Evolutionary conservation across 805 yeast species (phyloP).

Genomic region (Nakazawaea pomicola): DNA sequence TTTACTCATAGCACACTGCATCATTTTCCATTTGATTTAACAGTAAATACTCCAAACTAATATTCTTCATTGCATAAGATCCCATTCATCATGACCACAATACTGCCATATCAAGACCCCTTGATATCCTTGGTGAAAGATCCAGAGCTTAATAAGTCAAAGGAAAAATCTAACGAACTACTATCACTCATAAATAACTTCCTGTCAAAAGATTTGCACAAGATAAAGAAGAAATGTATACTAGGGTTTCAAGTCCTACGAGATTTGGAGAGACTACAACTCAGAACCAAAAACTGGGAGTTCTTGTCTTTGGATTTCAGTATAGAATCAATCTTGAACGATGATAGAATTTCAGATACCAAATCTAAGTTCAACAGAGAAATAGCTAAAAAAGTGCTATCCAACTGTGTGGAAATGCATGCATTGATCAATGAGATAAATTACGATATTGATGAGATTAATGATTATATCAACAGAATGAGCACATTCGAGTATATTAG

Average conservation of each 20-base stretch:
- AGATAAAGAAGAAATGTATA: slow-evolving; percentile 43
- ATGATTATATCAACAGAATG: slow-evolving; percentile 34
- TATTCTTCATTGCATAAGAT: slow-evolving; percentile 14
- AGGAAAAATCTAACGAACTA: slow-evolving; percentile 35
- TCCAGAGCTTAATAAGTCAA: slow-evolving; percentile 38
- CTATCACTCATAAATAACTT: slow-evolving; percentile 38
- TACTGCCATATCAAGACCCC: slow-evolving; percentile 40
- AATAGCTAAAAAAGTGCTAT: slow-evolving; percentile 49
- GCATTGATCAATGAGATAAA: slow-evolving; percentile 35
- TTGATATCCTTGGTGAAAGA: slow-evolving; percentile 42
- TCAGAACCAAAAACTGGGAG: slow-evolving; percentile 48
- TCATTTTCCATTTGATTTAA: too few relatives aligned
- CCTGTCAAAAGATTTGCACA: slow-evolving; percentile 33
- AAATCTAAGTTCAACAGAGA: slow-evolving; percentile 46
- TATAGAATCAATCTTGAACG: slow-evolving; percentile 25
- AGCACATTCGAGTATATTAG: slow-evolving; percentile 43
- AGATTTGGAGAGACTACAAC: slow-evolving; percentile 44
- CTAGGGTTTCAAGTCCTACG: slow-evolving; percentile 41
- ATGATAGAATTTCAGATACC: slow-evolving; percentile 19
- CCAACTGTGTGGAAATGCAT: slow-evolving; percentile 44
- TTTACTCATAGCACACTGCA: too few relatives aligned
- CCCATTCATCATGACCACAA: slow-evolving; percentile 17
- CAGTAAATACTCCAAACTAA: too few relatives aligned
- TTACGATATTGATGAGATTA: slow-evolving; percentile 41
- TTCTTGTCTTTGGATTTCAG: slow-evolving; percentile 47